phyloP scores from a whole-genome alignment of 768 basidiomycete species.

The Phylloporus sp. region DNA sequence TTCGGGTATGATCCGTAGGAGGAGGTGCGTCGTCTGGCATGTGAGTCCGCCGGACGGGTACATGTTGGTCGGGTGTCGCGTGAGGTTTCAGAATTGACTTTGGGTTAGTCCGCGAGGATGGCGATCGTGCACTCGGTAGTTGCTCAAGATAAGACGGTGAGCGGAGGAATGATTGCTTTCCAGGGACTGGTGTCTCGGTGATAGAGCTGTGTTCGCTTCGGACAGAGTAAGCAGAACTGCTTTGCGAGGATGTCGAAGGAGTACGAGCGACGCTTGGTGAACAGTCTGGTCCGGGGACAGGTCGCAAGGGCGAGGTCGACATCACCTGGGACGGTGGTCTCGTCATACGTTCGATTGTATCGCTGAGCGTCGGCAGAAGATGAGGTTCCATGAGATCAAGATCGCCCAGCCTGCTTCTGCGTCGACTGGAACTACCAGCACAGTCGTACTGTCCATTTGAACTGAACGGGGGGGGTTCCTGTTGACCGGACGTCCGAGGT shows the following conservation, averaged over 20 bases:
- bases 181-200: not conserved
- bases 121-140: conserved; percentile 6
- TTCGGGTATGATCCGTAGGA: conserved; percentile 11
- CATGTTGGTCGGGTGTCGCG: conserved; percentile 15
- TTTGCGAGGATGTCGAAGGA: conserved; percentile 18
- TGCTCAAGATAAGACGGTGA: conserved; percentile 13
- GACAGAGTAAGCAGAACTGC: conserved; percentile 13
- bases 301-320: conserved; percentile 7
- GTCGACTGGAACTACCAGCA: conserved; percentile 8
- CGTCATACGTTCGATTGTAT: conserved; percentile 76
- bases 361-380: conserved; percentile 64
- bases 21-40: conserved; percentile 8
- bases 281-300: not conserved
- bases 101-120: conserved; percentile 28
- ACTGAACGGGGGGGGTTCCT: conserved; percentile 9
- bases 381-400: conserved; percentile 61
- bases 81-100: conserved; percentile 32
- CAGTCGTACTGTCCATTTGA: conserved; percentile 16
- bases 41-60: conserved; percentile 8
- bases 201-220: not conserved
- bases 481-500: conserved; percentile 1
- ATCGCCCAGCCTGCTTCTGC: conserved; percentile 44
- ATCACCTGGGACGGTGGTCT: conserved; percentile 39
- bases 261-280: conserved; percentile 11
- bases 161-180: conserved; percentile 6